phyloP scores from a whole-genome alignment of 495 filamentous ascomycete genomes.

The Pyrenula aspistea region DNA sequence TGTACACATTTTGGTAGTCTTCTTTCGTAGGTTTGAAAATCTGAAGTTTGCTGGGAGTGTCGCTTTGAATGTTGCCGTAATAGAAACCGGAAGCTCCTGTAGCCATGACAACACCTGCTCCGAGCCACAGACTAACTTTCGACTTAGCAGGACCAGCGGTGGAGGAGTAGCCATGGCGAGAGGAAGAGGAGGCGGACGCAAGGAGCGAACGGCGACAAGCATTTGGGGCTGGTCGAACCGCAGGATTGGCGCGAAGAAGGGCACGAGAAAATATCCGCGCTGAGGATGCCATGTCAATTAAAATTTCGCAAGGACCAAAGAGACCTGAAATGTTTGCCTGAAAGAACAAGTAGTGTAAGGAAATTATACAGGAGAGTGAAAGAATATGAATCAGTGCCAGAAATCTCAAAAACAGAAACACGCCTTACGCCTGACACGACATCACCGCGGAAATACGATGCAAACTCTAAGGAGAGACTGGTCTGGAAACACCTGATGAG shows the following conservation, averaged over 20 bases:
- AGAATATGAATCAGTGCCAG: too few relatives aligned
- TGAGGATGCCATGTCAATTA: constrained; percentile 36
- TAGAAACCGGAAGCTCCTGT: constrained; percentile 61
- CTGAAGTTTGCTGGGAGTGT: constrained; percentile 23
- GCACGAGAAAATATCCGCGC: constrained; percentile 38
- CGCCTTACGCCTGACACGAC: background rate
- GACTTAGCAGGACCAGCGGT: constrained; percentile 43
- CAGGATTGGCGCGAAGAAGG: constrained; percentile 36
- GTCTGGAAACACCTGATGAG: background rate
- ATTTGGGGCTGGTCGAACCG: constrained; percentile 35
- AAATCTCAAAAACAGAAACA: too few relatives aligned
- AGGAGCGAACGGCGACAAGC: constrained; percentile 48
- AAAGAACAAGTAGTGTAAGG: too few relatives aligned
- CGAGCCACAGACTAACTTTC: constrained; percentile 34
- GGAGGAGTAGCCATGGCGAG: constrained; percentile 68
- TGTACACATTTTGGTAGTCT: constrained; percentile 95
- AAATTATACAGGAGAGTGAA: too few relatives aligned
- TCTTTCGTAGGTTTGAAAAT: constrained; percentile 63
- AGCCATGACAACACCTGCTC: constrained; percentile 42
- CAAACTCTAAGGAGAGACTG: background rate
- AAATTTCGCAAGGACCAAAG: background rate
- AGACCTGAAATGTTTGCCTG: too few relatives aligned
- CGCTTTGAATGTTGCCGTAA: constrained; percentile 39
- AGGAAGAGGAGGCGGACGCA: constrained; percentile 49
- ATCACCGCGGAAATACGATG: background rate